Base-by-base conservation (phyloP, 2,329 filamentous ascomycete species). In the Arthrobotrys entomopaga region DNA sequence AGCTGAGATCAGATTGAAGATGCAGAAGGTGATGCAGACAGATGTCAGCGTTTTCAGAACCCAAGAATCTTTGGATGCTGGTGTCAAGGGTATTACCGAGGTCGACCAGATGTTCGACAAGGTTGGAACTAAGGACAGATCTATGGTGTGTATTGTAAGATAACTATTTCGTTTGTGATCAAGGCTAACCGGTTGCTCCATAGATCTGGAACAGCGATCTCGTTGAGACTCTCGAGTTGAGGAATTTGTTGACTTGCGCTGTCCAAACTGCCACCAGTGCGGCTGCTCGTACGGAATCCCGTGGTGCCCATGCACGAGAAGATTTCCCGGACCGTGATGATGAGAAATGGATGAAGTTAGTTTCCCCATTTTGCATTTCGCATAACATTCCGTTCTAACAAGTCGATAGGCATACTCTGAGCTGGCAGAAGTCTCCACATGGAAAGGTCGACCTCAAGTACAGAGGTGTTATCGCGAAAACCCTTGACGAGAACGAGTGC, bases 21-120 rank as follows among this genome's bases (percentile, higher is more conserved):
- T 98, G 94, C 94, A 98, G 83, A 97, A 95, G 88, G 90, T 91
- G 79, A 98, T 98, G 94, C 94, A 98, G 85, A 91, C 91, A 53
- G 95, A 98, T 81, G 94, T 98, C 82, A 92, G 89, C 82, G 94
- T 98, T 72, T 98, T 98, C 91, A 88, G 94, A 82, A 97, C 91
- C 49, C 93, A 98, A 79, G 91, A 96, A 83, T 92, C 89, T 78
- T 87, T 98, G 82, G 92, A 97, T 79, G 91, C 97, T 83, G 94
- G 94, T 87, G 93, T 97, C 76, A 85, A 86, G 83, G 93, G 89
- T 86, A 95, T 98, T 82, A 88, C 84, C 77, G 89, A 92, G 78
- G 92, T 98, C 79, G 94, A 98, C 82, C 83, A 87, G 79, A 87
- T 85, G 80, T 98, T 91, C 84, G 84, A 86, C 79, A 86, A 97